A percentile compares a stretch with the other conserved stretches of the same genome.
These are phyloP conservation scores for Trichosanthes cucumerina DNA, from an alignment of 306 rosid genomes.

Conservation along the genomic window DNA sequence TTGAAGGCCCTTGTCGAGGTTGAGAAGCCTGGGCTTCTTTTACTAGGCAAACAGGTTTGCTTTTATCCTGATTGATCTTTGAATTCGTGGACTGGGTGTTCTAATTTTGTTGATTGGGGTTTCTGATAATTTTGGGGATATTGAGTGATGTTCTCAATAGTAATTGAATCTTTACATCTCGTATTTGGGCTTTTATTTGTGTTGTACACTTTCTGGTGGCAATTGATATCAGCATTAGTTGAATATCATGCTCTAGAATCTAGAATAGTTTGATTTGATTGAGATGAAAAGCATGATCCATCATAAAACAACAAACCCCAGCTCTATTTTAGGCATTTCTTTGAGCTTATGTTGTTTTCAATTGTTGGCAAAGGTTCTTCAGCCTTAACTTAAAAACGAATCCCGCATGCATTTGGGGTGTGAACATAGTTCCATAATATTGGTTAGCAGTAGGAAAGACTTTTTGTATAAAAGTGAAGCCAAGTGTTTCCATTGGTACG, in stretches of 20 bases:
- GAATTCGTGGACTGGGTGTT: background rate
- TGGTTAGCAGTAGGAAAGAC: background rate
- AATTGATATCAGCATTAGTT: background rate
- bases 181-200: background rate
- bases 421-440: background rate
- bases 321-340: background rate
- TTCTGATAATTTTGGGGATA: background rate
- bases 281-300: background rate
- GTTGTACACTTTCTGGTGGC: background rate
- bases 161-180: background rate
- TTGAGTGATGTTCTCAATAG: background rate
- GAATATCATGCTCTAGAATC: background rate
- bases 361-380: background rate
- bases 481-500: background rate
- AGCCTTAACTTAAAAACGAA: background rate
- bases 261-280: background rate
- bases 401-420: background rate
- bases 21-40: conserved; percentile 73
- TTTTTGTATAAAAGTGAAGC: background rate
- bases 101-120: background rate
- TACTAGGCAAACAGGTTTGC: conserved; percentile 80
- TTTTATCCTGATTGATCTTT: background rate
- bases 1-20: conserved; percentile 57
- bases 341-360: background rate
- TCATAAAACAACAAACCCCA: background rate